Evolutionary conservation across 371 early-diverging fungal species (phyloP).

Genomic region (Syncephalastrum sp.): DNA sequence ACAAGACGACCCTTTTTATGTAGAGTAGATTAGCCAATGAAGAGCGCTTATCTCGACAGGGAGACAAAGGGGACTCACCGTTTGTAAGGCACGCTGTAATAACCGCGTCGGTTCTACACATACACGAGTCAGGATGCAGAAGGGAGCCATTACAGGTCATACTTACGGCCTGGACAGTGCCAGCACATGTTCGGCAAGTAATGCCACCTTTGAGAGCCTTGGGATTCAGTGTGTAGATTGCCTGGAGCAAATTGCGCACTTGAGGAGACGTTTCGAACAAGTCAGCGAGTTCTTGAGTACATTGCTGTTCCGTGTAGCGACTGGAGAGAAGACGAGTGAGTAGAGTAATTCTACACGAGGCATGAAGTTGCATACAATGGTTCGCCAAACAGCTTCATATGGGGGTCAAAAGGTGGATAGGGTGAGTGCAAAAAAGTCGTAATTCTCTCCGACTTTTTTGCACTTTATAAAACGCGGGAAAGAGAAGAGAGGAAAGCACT

Average conservation of each 20-base stretch:
- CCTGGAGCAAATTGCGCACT: conserved; percentile 30
- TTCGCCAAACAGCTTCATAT: too few species aligned
- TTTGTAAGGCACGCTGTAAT: conserved; percentile 40
- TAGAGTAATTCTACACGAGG: not conserved
- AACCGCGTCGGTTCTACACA: conserved; percentile 34
- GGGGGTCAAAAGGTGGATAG: too few species aligned
- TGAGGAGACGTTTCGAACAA: conserved; percentile 32
- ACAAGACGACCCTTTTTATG: conserved; percentile 34
- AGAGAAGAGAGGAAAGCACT: too few species aligned
- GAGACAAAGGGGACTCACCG: conserved; percentile 17
- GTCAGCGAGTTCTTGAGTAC: conserved; percentile 33
- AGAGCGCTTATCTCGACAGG: not conserved
- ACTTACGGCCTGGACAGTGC: conserved; percentile 36
- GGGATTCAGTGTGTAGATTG: conserved; percentile 36
- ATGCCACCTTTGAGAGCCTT: conserved; percentile 34
- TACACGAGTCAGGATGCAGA: not conserved
- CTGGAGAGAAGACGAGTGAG: not conserved
- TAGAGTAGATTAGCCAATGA: not conserved
- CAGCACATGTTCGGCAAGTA: conserved; percentile 40
- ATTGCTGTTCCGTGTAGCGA: conserved; percentile 31
- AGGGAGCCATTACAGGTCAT: too few species aligned
- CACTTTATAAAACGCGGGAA: too few species aligned
- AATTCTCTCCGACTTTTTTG: too few species aligned
- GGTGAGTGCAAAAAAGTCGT: too few species aligned
- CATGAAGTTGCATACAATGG: too few species aligned